Conservation (phyloP, 768 basidiomycete genomes). For the Neoboletus brunneissimus region DNA sequence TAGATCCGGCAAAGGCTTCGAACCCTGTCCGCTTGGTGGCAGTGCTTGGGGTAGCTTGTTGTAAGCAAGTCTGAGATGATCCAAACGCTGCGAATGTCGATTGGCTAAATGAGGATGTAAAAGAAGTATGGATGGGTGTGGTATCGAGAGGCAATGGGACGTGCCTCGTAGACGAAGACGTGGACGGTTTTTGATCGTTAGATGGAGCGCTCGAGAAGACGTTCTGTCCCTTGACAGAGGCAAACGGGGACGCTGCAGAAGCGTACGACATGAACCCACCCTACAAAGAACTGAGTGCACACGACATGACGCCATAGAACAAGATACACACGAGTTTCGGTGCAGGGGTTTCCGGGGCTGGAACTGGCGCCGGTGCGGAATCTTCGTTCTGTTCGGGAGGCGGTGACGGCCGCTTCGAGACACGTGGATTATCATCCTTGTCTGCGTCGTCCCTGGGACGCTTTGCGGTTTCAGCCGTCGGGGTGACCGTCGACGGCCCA, state of each 20-base stretch:
- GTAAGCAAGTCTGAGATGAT: constrained; percentile 13
- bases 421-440: constrained; percentile 60
- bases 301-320: constrained; percentile 8
- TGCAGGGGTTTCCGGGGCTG: constrained; percentile 27
- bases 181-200: constrained; percentile 29
- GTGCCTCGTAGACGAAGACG: constrained; percentile 24
- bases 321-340: constrained; percentile 46
- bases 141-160: constrained; percentile 22
- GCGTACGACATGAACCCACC: constrained; percentile 81
- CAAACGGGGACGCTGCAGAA: constrained; percentile 70
- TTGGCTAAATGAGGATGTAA: constrained; percentile 23
- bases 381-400: constrained; percentile 53
- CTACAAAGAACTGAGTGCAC: constrained; percentile 33
- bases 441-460: constrained; percentile 62
- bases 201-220: constrained; percentile 32
- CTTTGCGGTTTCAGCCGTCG: constrained; percentile 44
- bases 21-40: constrained; percentile 53
- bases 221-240: constrained; percentile 67
- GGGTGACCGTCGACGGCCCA: constrained; percentile 20
- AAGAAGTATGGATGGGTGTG: constrained; percentile 18
- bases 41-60: constrained; percentile 30
- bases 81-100: constrained; percentile 22
- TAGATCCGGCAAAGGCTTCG: constrained; percentile 51
- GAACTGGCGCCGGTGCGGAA: constrained; percentile 2
- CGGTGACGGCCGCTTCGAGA: constrained; percentile 60